Evolutionary conservation across 371 early-diverging fungal genomes (phyloP).

Genomic region (Saksenaea oblongispora): DNA sequence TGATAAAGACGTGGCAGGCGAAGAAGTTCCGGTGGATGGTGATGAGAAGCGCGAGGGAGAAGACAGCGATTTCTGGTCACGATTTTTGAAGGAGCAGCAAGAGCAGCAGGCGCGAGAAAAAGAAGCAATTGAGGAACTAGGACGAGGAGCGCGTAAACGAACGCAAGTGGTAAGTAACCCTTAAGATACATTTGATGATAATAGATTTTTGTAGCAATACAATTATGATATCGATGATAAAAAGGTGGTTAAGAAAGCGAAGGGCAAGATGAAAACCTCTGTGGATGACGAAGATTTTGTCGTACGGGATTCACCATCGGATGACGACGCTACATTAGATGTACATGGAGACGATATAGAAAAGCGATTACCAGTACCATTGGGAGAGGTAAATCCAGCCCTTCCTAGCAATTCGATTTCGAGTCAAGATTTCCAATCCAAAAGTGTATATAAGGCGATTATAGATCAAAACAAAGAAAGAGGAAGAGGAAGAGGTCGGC

Average conservation of each 20-base stretch:
- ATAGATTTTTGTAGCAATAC: not conserved
- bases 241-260: not conserved
- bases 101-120: constrained; percentile 13
- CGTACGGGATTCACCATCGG: not conserved
- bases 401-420: no score
- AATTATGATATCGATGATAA: not conserved
- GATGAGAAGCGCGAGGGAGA: constrained; percentile 16
- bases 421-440: no score
- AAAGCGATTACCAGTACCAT: not conserved
- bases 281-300: not conserved
- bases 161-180: constrained; percentile 19
- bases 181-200: not conserved
- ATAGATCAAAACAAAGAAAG: constrained; percentile 10
- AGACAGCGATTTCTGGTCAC: constrained; percentile 52
- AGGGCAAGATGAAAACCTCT: not conserved
- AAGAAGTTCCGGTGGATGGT: constrained; percentile 15
- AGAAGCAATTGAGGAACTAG: constrained; percentile 18
- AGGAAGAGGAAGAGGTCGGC: constrained; percentile 23
- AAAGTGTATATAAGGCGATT: no score
- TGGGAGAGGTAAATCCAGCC: no score
- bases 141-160: constrained; percentile 47
- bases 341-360: not conserved
- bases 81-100: constrained; percentile 31
- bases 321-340: not conserved
- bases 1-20: constrained; percentile 18